phyloP scores from a whole-genome alignment of 148 eudicot genomes.

The Polygonum maritimum region DNA sequence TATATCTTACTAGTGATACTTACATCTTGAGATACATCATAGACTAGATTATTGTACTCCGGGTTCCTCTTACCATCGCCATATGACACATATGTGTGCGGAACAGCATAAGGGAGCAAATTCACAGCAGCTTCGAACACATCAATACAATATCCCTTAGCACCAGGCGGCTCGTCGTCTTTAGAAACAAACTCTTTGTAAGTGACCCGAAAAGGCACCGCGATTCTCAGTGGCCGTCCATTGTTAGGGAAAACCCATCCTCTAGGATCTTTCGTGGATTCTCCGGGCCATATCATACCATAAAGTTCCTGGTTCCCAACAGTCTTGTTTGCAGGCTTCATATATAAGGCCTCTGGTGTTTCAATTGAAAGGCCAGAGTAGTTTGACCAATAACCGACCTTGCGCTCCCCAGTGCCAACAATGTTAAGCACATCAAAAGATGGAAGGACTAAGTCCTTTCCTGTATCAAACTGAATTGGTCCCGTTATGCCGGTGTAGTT shows the following conservation, averaged over 20 bases:
- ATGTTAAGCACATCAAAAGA: slow-evolving; percentile 24
- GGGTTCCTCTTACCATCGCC: slow-evolving; percentile 31
- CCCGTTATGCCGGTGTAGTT: slow-evolving; percentile 30
- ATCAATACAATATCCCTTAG: slow-evolving; percentile 34
- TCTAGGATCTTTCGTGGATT: slow-evolving; percentile 19
- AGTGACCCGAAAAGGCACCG: slow-evolving; percentile 25
- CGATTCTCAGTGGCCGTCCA: slow-evolving; percentile 28
- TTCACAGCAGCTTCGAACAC: slow-evolving; percentile 27
- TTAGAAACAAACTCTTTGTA: slow-evolving; percentile 30
- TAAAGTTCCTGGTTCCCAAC: slow-evolving; percentile 15
- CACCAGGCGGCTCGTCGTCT: slow-evolving; percentile 9
- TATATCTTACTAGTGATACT: slow-evolving; percentile 11
- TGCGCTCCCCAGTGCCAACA: slow-evolving; percentile 7
- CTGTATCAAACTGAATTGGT: slow-evolving; percentile 14
- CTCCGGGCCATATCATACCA: slow-evolving; percentile 28
- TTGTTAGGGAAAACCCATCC: slow-evolving; percentile 33
- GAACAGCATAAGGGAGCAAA: slow-evolving; percentile 27
- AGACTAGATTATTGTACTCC: slow-evolving; percentile 20
- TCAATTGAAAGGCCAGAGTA: slow-evolving; percentile 26
- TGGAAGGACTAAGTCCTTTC: slow-evolving; percentile 17
- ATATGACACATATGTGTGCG: slow-evolving; percentile 18
- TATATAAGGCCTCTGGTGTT: slow-evolving; percentile 18
- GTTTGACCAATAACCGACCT: slow-evolving; percentile 38
- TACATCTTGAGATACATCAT: slow-evolving; percentile 22
- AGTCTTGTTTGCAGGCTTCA: slow-evolving; percentile 3